A percentile compares a stretch with the other conserved stretches of the same genome.
Evolutionary conservation across 495 filamentous ascomycete genomes (phyloP).

Genomic region (Collariella sp.): DNA sequence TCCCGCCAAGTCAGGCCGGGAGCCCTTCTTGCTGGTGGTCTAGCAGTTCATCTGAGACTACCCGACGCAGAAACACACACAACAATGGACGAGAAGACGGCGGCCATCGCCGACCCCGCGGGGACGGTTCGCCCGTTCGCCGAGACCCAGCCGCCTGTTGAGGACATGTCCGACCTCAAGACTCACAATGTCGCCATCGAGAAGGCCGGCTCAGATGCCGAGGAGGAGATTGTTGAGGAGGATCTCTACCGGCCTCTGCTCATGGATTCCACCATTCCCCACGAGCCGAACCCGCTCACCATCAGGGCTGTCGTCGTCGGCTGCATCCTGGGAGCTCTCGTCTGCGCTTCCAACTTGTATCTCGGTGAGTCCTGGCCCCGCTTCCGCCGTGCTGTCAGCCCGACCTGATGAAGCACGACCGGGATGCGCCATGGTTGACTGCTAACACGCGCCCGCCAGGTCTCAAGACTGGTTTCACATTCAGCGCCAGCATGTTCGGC

Average conservation of each 20-base stretch:
- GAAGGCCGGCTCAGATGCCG: conserved; percentile 10
- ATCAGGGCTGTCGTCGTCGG: conserved; percentile 50
- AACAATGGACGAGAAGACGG: conserved; percentile 24
- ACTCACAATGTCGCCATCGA: conserved; percentile 16
- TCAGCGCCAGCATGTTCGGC: conserved; percentile 50
- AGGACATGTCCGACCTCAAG: conserved; percentile 17
- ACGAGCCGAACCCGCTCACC: conserved; percentile 46
- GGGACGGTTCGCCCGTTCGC: conserved; percentile 21
- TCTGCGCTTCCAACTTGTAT: conserved; percentile 59
- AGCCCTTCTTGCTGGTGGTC: conserved; percentile 1
- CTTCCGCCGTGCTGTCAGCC: neutral
- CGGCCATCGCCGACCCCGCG: conserved; percentile 9
- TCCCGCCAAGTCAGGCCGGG: neutral
- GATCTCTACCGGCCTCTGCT: conserved; percentile 41
- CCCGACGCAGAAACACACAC: neutral
- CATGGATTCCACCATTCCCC: conserved; percentile 34
- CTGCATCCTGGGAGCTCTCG: conserved; percentile 48
- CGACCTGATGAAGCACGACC: neutral
- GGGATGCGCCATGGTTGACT: neutral
- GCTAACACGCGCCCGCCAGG: conserved; percentile 18
- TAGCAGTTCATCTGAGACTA: neutral
- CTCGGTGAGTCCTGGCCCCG: conserved; percentile 36
- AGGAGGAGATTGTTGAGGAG: conserved; percentile 24
- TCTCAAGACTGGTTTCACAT: conserved; percentile 59
- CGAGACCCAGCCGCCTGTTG: conserved; percentile 21